Base-by-base conservation (phyloP, 768 basidiomycete species). In the Erythrobasidium yunnanense region DNA sequence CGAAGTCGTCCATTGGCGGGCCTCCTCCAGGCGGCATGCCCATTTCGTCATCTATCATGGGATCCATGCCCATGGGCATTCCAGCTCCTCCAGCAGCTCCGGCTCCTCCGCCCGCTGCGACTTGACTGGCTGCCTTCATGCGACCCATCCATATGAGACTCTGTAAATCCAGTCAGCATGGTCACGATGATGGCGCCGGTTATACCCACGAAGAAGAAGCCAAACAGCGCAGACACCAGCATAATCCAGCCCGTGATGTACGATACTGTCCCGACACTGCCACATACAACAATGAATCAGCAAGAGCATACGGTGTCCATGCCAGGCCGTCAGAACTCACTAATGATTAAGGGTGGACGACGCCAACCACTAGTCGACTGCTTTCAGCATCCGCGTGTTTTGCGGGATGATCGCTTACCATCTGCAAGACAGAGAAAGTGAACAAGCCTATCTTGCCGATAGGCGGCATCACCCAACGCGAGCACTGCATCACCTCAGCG, bases 401-500 rank as follows among this genome's bases (percentile, higher is more conserved):
- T 46, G 23, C 20, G 23, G 4, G 29, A 11, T 25, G 23, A 17
- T 25, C 56, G 7, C 55, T 42, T 46, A 46, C 56, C 25, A 58
- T 58, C 38, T 58, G 8, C 34, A 58, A 45, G n/a, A 58, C 25
- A 2, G 35, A 20, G 27, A 58, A 58, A 11, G 56, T 58, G n/a
- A 45, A 23, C 42, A 58, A 33, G 23, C 56, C 56, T 22, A 58
- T 17, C 22, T 58, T 58, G 2, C 56, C 56, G n/a, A 46, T 23
- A 46, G 56, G 56, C 23, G 56, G 56, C 4, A 58, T 8, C 2
- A 33, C 7, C 13, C 25, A 46, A 6, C 35, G 23, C 20, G 56
- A 58, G 25, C 4, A 42, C 35, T 46, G 13, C 32, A 58, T 8
- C 2, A 46, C 25, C 22, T 58, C 25, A 58, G 60, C 13, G 4